These are phyloP conservation scores for Neospora caninum DNA, from an alignment of 169 alveolate genomes.

Conservation along the genomic window DNA sequence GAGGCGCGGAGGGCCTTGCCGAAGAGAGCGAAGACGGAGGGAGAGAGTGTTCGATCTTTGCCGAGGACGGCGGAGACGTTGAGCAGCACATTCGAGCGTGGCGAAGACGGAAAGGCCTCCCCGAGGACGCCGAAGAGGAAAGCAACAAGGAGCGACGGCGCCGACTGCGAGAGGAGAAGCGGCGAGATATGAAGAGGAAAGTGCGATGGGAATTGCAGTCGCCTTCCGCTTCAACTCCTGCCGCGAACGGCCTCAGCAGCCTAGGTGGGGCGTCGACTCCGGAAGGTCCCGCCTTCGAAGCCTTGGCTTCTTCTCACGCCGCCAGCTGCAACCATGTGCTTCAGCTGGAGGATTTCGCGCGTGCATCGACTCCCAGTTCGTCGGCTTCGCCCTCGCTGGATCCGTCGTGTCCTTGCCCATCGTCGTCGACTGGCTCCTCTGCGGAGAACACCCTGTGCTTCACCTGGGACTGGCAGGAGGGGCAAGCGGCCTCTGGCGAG, in stretches of 20 bases:
- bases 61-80: slow-evolving; percentile 17
- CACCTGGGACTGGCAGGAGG: not conserved
- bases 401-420: too few relatives aligned
- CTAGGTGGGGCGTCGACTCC: too few relatives aligned
- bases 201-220: not conserved
- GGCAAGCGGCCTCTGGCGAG: not conserved
- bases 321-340: not conserved
- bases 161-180: not conserved
- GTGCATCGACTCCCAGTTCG: not conserved
- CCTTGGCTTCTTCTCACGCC: not conserved
- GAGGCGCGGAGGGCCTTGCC: too few relatives aligned
- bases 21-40: not conserved
- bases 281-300: not conserved
- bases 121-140: not conserved
- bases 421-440: not conserved
- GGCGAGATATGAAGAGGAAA: not conserved
- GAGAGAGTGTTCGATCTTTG: not conserved
- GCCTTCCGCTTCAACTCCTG: not conserved
- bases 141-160: not conserved
- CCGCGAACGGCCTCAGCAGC: not conserved
- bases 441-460: not conserved
- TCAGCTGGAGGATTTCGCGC: not conserved
- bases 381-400: not conserved
- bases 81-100: not conserved
- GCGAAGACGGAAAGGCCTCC: not conserved